Conservation (phyloP, 2,329 filamentous ascomycete genomes). For the Fusarium mundagurra region DNA sequence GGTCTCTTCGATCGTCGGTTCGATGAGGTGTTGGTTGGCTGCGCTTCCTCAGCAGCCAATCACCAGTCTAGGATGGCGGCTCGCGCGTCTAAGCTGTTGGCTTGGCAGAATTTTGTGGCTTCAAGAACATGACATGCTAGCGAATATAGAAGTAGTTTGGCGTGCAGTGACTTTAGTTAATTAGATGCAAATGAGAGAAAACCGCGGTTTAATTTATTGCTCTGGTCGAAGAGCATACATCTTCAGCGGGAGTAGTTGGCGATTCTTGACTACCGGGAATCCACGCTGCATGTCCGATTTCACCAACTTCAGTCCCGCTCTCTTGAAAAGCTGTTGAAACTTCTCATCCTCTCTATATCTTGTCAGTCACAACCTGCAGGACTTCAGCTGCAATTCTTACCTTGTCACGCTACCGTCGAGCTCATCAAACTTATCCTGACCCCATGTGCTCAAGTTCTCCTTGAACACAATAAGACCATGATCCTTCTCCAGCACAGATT, state of each 20-base stretch:
- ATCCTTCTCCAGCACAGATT: constrained; percentile 47
- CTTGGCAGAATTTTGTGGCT: background rate
- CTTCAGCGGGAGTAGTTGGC: constrained; percentile 72
- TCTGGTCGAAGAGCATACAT: constrained; percentile 78
- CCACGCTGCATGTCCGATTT: constrained; percentile 77
- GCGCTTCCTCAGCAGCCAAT: background rate
- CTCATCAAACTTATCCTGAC: constrained; percentile 77
- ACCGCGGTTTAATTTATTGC: background rate
- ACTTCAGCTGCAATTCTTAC: constrained; percentile 49
- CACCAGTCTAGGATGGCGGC: rapidly evolving
- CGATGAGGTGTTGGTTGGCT: background rate
- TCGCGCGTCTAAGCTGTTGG: background rate
- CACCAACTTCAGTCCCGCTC: constrained; percentile 75
- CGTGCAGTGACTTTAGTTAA: too few species aligned
- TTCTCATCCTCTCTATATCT: constrained; percentile 67
- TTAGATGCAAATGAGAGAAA: too few species aligned
- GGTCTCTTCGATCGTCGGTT: too few species aligned
- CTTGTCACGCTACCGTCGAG: constrained; percentile 81
- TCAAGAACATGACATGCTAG: background rate
- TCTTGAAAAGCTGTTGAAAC: constrained; percentile 74
- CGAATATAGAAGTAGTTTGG: too few species aligned
- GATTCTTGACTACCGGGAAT: constrained; percentile 64
- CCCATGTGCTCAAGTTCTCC: constrained; percentile 75
- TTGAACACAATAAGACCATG: constrained; percentile 50
- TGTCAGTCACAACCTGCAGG: too few species aligned